Evolutionary conservation across 1,139 yeast genomes (phyloP), one percentile per base, ranked within the genome.

Genomic region (Hyphopichia buzzinii): DNA sequence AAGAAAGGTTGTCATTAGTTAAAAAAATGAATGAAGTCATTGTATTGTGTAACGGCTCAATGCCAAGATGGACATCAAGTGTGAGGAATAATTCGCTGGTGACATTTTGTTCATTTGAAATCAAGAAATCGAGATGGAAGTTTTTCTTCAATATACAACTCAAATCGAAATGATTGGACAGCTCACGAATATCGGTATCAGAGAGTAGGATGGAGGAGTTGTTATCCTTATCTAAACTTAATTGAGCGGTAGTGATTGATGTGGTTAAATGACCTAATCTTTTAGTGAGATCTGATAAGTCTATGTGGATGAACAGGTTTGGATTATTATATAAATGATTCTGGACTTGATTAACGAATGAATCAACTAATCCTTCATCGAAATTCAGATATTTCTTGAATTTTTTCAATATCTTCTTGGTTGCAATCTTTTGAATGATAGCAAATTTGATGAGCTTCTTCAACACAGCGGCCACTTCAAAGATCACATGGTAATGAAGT

Each of bases 351-450:
- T 65, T 54, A 4, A 77, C 59, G 25, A 75, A 62, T 24, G 65
- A 65, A 21, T 58, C 49, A 26, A 74, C 68, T 30, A 57, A 47
- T 2, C 55, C 59, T 32, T 58, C 64, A 57, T 43, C 66, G 56
- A 26, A 57, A 42, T 49, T 39, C 37, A 59, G 78, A 64, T 88
- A 80, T 54, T 86, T 87, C 31, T 75, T 53, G 54, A 85, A 83
- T 58, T 89, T 88, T 62, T 89, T 89, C 49, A 88, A 70, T 38
- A 89, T 74, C 60, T 90, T 90, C 45, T 85, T 72, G 34, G 86
- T 68, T 4, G 95, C 97, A 3, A 89, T 81, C 49, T 83, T 81
- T 54, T 90, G 97, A 16, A 89, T 74, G 24, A 85, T 70, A 13
- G 87, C 74, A 54, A 82, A 90, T 43, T 94, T 72, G 14, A 90